These are phyloP conservation scores for Stenocarpella maydis DNA, from an alignment of 2,329 filamentous ascomycete genomes.

Conservation along the genomic window DNA sequence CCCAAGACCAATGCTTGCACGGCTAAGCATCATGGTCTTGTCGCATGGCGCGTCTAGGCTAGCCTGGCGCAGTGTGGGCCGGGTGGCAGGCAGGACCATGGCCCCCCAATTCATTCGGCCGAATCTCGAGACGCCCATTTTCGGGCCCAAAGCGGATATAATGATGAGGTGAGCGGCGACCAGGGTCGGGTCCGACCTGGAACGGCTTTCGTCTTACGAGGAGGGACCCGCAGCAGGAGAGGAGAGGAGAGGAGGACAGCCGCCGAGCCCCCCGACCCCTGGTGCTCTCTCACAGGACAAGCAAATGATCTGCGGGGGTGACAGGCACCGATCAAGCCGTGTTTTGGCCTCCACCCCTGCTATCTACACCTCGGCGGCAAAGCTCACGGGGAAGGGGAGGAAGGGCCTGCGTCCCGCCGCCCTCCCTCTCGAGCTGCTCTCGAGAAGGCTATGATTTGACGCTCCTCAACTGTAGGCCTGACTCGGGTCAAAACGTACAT, in stretches of 20 bases:
- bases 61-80: background rate
- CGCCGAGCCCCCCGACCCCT: background rate
- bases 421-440: too few relatives aligned
- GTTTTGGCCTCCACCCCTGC: conserved; percentile 1
- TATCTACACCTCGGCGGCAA: background rate
- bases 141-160: background rate
- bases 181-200: conserved; percentile 2
- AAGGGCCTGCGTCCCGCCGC: background rate
- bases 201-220: conserved; percentile 19
- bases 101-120: background rate
- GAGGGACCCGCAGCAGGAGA: background rate
- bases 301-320: conserved; percentile 24
- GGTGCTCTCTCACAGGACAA: conserved; percentile 8
- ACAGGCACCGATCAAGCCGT: conserved; percentile 22
- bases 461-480: background rate
- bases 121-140: background rate
- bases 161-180: conserved; percentile 12
- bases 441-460: background rate
- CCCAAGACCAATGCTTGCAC: conserved; percentile 2
- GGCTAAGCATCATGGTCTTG: background rate
- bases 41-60: too few relatives aligned
- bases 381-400: background rate
- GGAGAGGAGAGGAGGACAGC: background rate
- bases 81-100: conserved; percentile 1
- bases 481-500: background rate